phyloP scores from a whole-genome alignment of 2,329 filamentous ascomycete genomes.

The Neofusicoccum umdonicola region DNA sequence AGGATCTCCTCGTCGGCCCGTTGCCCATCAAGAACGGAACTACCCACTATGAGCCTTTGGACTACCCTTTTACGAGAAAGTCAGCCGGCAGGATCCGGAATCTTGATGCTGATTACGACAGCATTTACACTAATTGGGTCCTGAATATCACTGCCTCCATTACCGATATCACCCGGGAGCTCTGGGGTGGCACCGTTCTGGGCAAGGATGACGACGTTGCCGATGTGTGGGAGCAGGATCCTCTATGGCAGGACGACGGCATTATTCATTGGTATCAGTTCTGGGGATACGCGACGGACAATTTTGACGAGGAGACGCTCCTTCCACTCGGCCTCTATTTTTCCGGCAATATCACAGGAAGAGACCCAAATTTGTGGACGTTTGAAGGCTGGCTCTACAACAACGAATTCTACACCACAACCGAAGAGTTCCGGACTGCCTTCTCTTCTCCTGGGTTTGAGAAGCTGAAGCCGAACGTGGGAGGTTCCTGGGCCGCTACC shows the following conservation, averaged over 20 bases:
- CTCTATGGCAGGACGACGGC: constrained; percentile 37
- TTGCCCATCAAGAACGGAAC: constrained; percentile 45
- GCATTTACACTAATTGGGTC: constrained; percentile 35
- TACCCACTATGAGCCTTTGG: constrained; percentile 33
- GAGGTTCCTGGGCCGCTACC: constrained; percentile 49
- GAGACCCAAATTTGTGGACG: constrained; percentile 52
- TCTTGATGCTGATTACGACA: constrained; percentile 36
- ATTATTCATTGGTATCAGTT: constrained; percentile 51
- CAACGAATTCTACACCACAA: constrained; percentile 52
- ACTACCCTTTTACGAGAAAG: constrained; percentile 23
- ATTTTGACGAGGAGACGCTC: constrained; percentile 45
- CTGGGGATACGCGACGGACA: constrained; percentile 38
- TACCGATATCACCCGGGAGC: constrained; percentile 45
- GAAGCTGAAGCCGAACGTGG: constrained; percentile 48
- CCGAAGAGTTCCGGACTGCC: constrained; percentile 47
- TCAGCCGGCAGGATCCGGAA: constrained; percentile 41
- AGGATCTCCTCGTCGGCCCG: constrained; percentile 51
- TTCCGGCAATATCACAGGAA: constrained; percentile 49
- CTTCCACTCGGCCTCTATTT: constrained; percentile 47
- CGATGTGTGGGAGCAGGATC: constrained; percentile 41
- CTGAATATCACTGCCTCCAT: constrained; percentile 36
- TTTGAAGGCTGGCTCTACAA: constrained; percentile 56
- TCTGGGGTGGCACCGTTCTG: constrained; percentile 42
- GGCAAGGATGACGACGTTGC: constrained; percentile 45
- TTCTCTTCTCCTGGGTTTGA: constrained; percentile 45